A percentile compares a stretch with the other conserved stretches of the same genome.
Evolutionary conservation across 331 rosid species (phyloP).

Genomic region (Ulmus americana): DNA sequence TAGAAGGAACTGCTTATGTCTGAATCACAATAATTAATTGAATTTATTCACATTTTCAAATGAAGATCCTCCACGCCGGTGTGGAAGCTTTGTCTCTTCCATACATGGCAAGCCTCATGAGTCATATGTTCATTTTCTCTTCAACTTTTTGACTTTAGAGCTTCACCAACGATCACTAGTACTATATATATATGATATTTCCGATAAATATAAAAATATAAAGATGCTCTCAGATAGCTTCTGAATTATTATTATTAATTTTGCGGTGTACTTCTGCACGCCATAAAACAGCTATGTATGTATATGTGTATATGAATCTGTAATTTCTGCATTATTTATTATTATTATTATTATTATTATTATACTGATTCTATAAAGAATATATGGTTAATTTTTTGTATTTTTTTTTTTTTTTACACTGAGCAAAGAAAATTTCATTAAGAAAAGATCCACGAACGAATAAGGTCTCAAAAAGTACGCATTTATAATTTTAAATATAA

Average conservation of each 20-base stretch:
- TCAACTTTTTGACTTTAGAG: slow-evolving; percentile 16
- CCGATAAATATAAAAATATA: neutral
- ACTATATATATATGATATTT: too few relatives aligned
- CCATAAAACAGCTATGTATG: neutral
- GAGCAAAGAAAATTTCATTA: too few relatives aligned
- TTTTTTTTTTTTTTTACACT: too few relatives aligned
- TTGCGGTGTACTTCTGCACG: slow-evolving; percentile 12
- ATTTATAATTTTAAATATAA: too few relatives aligned
- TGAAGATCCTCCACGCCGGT: slow-evolving; percentile 12
- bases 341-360: too few relatives aligned
- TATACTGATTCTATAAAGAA: too few relatives aligned
- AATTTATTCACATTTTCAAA: slow-evolving; percentile 2
- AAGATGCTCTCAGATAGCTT: neutral
- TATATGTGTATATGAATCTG: neutral
- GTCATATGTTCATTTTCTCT: slow-evolving; percentile 5
- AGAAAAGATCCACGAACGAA: too few relatives aligned
- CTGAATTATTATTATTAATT: neutral
- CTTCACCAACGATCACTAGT: neutral
- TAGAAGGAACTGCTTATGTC: neutral
- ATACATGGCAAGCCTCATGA: slow-evolving; percentile 24
- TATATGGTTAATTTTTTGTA: too few relatives aligned
- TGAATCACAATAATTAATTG: neutral
- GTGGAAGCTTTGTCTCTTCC: slow-evolving; percentile 27
- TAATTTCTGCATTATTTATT: too few relatives aligned
- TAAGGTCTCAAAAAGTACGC: too few relatives aligned